Conservation (phyloP, 2,329 filamentous ascomycete species). For the Aspergillus neoniger region DNA sequence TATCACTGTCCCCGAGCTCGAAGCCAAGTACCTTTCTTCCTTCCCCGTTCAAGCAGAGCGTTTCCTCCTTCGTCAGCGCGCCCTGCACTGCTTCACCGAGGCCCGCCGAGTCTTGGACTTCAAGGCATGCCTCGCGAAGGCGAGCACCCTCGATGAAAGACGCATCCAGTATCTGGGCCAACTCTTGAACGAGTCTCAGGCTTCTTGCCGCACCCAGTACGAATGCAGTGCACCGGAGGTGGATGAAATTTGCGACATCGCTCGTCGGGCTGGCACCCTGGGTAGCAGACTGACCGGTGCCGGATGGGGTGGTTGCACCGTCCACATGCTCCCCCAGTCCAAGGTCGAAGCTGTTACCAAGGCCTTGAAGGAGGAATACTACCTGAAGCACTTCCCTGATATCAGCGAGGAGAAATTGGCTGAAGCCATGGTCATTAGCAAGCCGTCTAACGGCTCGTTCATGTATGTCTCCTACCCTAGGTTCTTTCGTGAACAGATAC, state of each 20-base stretch:
- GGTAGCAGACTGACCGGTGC: slow-evolving; percentile 88
- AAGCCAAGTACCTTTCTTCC: slow-evolving; percentile 77
- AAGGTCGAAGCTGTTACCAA: slow-evolving; percentile 76
- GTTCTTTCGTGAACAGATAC: slow-evolving; percentile 2
- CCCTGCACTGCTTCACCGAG: slow-evolving; percentile 88
- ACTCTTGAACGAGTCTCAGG: slow-evolving; percentile 86
- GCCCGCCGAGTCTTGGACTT: slow-evolving; percentile 84
- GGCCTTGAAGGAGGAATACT: slow-evolving; percentile 81
- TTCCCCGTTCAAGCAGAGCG: slow-evolving; percentile 86
- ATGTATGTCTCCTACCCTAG: slow-evolving; percentile 34
- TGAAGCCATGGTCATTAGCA: slow-evolving; percentile 83
- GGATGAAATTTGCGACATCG: slow-evolving; percentile 83
- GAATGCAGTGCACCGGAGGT: slow-evolving; percentile 91
- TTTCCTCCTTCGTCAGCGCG: slow-evolving; percentile 85
- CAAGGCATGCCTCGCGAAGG: slow-evolving; percentile 67
- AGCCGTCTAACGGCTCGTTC: slow-evolving; percentile 59
- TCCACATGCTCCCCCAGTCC: slow-evolving; percentile 84
- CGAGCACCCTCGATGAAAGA: slow-evolving; percentile 61
- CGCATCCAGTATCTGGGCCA: slow-evolving; percentile 73
- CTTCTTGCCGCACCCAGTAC: slow-evolving; percentile 81
- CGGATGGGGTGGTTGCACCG: slow-evolving; percentile 94
- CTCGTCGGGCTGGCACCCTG: slow-evolving; percentile 74
- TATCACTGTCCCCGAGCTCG: slow-evolving; percentile 69
- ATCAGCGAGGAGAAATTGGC: slow-evolving; percentile 72
- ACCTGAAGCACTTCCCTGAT: slow-evolving; percentile 67